Evolutionary conservation across 202 grass and related monocot species (phyloP).

Genomic region (Dendrocalamus latiflorus): DNA sequence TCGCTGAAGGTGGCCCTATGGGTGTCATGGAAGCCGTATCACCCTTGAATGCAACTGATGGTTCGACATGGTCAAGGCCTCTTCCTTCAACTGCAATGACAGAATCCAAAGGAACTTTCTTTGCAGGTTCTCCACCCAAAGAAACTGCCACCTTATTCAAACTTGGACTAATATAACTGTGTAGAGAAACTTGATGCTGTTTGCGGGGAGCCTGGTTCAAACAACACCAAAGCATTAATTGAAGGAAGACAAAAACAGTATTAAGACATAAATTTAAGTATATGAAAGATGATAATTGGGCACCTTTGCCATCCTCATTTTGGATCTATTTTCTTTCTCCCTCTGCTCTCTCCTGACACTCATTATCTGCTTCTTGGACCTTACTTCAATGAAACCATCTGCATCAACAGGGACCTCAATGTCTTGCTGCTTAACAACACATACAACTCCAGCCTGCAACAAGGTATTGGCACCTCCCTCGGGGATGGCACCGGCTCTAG

Average conservation of each 20-base stretch:
- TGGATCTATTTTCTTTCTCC: constrained; percentile 93
- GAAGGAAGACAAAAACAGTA: constrained; percentile 13
- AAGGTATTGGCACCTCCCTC: constrained; percentile 51
- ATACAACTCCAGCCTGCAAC: constrained; percentile 57
- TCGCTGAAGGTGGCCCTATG: too few species aligned
- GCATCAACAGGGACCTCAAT: constrained; percentile 88
- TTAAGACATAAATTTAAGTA: constrained; percentile 3
- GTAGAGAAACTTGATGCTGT: too few species aligned
- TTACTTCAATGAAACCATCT: constrained; percentile 99
- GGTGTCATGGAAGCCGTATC: too few species aligned
- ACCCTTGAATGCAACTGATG: too few species aligned
- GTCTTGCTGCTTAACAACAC: constrained; percentile 77
- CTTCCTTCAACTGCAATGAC: too few species aligned
- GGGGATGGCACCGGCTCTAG: constrained; percentile 11
- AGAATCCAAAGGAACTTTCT: constrained; percentile 31
- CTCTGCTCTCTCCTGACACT: constrained; percentile 87
- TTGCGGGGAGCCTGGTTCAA: constrained; percentile 57
- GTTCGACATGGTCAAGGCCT: too few species aligned
- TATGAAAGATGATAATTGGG: constrained; percentile 14
- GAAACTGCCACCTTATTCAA: too few species aligned
- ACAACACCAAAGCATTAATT: constrained; percentile 31
- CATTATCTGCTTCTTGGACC: constrained; percentile 92
- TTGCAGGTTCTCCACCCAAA: too few species aligned
- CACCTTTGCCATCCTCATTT: constrained; percentile 78
- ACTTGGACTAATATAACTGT: too few species aligned